These are phyloP conservation scores for Solidago caesia DNA, from an alignment of 129 eudicot genomes.

Conservation along the genomic window DNA sequence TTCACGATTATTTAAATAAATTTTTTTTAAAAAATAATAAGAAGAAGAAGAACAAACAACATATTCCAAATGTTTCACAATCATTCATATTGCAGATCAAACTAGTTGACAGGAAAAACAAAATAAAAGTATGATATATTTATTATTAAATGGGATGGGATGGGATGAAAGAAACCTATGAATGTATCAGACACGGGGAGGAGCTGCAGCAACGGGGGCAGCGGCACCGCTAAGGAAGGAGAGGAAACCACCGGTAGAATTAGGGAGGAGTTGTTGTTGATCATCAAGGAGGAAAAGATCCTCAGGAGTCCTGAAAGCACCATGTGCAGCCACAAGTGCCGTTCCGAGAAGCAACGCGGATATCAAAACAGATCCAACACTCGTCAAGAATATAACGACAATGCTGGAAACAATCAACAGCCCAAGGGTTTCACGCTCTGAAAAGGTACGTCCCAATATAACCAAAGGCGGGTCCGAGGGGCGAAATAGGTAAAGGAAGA, in stretches of 20 bases:
- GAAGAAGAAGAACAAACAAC: background rate
- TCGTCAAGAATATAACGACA: background rate
- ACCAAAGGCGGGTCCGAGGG: slow-evolving; percentile 21
- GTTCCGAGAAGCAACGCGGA: slow-evolving; percentile 11
- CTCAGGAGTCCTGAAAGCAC: slow-evolving; percentile 20
- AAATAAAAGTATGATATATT: background rate
- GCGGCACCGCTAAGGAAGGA: slow-evolving; percentile 62
- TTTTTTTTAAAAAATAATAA: background rate
- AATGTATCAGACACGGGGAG: slow-evolving; percentile 19
- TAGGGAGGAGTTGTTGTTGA: background rate
- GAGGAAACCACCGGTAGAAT: slow-evolving; percentile 20
- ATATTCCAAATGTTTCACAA: background rate
- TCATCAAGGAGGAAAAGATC: slow-evolving; percentile 9
- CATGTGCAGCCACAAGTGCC: slow-evolving; percentile 9
- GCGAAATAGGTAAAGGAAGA: slow-evolving; percentile 11
- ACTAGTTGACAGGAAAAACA: background rate
- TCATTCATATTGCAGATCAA: background rate
- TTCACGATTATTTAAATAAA: too few species aligned
- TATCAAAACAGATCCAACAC: slow-evolving; percentile 18
- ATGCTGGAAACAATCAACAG: slow-evolving; percentile 19
- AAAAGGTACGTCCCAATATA: slow-evolving; percentile 8
- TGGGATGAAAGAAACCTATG: background rate
- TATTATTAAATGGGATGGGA: background rate
- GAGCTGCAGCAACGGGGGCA: slow-evolving; percentile 37
- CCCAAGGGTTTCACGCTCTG: slow-evolving; percentile 11